Base-by-base conservation (phyloP, 2,329 filamentous ascomycete genomes). In the Talaromyces atroroseus region DNA sequence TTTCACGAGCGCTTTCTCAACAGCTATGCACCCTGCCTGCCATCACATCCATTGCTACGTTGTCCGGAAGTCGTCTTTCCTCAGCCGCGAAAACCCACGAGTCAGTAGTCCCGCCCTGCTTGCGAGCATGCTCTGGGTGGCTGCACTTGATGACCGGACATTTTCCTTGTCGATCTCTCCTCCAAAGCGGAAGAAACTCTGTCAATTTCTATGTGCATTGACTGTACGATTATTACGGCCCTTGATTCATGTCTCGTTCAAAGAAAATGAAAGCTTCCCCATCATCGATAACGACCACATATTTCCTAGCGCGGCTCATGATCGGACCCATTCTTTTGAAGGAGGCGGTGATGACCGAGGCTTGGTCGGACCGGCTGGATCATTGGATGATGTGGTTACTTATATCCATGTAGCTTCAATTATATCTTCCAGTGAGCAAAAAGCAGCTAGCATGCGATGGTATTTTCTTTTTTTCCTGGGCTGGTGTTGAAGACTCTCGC, bases 101-200 rank as follows among this genome's bases (percentile, higher is more conserved):
- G 80, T 81, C 56, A 96, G 90, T 68, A 92, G 89, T 65, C 91
- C 92, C 44, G 90, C 91, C 3, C 78, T 96, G 47, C 79, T 96
- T 24, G 89, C 92, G 38, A 95, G 90, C 73, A 96, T 96, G 84
- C 82, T 96, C n/a, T 96, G 91, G 91, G 89, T 95, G 48, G 90
- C 90, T 29, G 91, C 91, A n/a, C 87, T 96, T 70, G 95, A 91
- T 18, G 94, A 90, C 72, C 90, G 95, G 67, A 90, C 90, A 10
- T 83, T 90, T 45, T 90, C 91, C 66, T 73, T 96, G 60, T 90
- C 90, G n/a, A 89, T 88, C 52, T 84, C 88, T 29, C 89, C 90
- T 2, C 89, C 89, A 14, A 88, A 90, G 18, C 82, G 92, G 52
- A 88, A 87, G 59, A 89, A 89, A 68, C 87, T 94, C 54, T 96